Evolutionary conservation across 331 rosid species (phyloP), one percentile per base, ranked within the genome.

Genomic region (Cydonia oblonga): DNA sequence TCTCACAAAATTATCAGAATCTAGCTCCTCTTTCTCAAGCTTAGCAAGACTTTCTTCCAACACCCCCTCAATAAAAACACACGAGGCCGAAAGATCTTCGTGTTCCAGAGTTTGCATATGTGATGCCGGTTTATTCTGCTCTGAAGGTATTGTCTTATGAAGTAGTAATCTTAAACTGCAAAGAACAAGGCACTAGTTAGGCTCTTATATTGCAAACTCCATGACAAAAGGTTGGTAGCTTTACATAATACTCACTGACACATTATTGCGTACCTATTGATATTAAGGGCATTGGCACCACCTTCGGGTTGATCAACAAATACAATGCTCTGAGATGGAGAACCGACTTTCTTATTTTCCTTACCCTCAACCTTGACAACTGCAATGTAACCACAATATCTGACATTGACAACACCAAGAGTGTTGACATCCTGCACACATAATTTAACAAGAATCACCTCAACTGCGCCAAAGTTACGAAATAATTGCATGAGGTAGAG

Each of bases 281-380:
- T 87, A 83, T 95, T 95, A 66, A 95, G 93, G 72, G 97, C 93
- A 33, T 95, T 91, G 30, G 99, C 97, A 56, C 99, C 99, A 67
- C 99, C 97, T 76, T 90, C 96, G 51, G 87, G 86, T 83, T 91
- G 97, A 79, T 90, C 96, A 84, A 87, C 87, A 70, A 91, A 84
- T 77, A 89, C 96, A 59, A 79, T 67, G 78, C 57, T 73, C 80
- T 87, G 91, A 73, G 86, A 87, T 77, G 76, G 86, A 81, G 83
- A 73, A 51, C 75, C 65, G 63, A 62, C 82, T 20, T 74, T 82
- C 82, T 70, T 83, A 68, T 66, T 81, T 74, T 76, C 87, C 79
- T 74, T 79, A 51, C 80, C 86, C 76, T 80, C 96, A 73, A 88
- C 96, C 78, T 95, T 91, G 86, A 95, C 97, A 74, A 71, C 75